Evolutionary conservation across 495 filamentous ascomycete genomes (phyloP).

Genomic region (Beverwykella pulmonaria): DNA sequence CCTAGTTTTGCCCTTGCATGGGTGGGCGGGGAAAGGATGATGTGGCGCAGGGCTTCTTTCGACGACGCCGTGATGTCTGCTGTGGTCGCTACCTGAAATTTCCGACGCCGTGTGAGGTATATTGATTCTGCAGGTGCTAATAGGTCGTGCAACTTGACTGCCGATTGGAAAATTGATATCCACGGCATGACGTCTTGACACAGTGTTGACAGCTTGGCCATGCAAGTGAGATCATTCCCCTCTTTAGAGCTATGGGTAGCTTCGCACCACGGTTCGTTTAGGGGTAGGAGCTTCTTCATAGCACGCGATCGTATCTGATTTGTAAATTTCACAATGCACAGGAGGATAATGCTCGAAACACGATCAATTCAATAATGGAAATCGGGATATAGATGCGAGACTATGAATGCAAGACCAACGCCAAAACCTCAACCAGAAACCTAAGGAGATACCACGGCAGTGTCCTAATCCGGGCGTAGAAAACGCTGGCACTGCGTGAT

Average conservation of each 20-base stretch:
- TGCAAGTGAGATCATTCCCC: slow-evolving; percentile 7
- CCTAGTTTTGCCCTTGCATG: not conserved
- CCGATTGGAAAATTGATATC: not conserved
- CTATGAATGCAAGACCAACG: not conserved
- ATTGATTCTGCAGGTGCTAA: slow-evolving; percentile 10
- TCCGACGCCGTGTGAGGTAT: slow-evolving; percentile 22
- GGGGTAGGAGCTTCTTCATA: not conserved
- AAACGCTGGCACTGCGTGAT: not conserved
- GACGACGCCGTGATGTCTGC: not conserved
- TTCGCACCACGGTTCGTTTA: not conserved
- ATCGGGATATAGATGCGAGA: not conserved
- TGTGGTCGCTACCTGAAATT: slow-evolving; percentile 5
- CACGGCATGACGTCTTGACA: slow-evolving; percentile 2
- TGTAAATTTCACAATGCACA: not conserved
- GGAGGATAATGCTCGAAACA: not conserved
- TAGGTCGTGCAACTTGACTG: not conserved
- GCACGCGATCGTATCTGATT: not conserved
- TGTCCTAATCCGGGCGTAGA: not conserved
- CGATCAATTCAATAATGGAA: not conserved
- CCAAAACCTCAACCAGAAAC: not conserved
- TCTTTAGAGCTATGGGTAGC: not conserved
- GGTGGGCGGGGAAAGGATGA: not conserved
- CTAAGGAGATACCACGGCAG: not conserved
- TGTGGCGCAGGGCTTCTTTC: slow-evolving; percentile 10
- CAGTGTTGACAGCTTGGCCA: not conserved